A percentile compares a stretch with the other conserved stretches of the same genome.
Conservation (phyloP, 805 yeast species). For the Candida ficus region DNA sequence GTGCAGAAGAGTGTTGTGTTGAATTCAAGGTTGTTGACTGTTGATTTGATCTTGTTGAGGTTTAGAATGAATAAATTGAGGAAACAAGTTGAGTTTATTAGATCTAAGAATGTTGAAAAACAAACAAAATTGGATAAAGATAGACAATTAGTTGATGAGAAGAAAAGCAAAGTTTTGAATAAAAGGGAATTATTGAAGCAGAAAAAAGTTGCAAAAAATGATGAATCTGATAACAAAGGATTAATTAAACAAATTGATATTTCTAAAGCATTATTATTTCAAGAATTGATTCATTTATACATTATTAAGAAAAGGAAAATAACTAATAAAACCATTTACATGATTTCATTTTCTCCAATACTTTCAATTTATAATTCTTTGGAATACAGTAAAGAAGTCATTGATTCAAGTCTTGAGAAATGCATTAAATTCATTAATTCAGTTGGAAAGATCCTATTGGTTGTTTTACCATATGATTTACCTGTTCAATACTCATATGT, state of each 20-base stretch:
- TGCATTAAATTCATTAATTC: slow-evolving; percentile 17
- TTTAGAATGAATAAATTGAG: slow-evolving; percentile 10
- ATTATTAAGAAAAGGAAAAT: slow-evolving; percentile 16
- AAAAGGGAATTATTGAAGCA: background rate
- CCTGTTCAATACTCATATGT: slow-evolving; percentile 8
- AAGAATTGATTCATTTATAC: slow-evolving; percentile 21
- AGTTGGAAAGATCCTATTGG: slow-evolving; percentile 12
- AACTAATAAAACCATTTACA: slow-evolving; percentile 11
- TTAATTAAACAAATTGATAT: slow-evolving; percentile 20
- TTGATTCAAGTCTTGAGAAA: slow-evolving; percentile 16
- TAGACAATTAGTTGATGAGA: background rate
- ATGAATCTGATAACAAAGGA: slow-evolving; percentile 11
- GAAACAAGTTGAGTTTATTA: slow-evolving; percentile 9
- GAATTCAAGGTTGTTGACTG: slow-evolving; percentile 19
- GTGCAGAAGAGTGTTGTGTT: slow-evolving; percentile 18
- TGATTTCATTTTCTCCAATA: slow-evolving; percentile 21
- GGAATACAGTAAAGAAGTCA: slow-evolving; percentile 15
- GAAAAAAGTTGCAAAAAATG: background rate
- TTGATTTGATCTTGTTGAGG: slow-evolving; percentile 18
- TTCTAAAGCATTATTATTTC: slow-evolving; percentile 19
- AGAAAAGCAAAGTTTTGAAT: background rate
- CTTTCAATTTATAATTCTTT: slow-evolving; percentile 13
- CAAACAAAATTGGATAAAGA: background rate
- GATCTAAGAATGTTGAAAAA: background rate
- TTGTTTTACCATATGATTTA: slow-evolving; percentile 14